Conservation (phyloP, 2,329 filamentous ascomycete genomes). For the Trichocomaceae sp. region DNA sequence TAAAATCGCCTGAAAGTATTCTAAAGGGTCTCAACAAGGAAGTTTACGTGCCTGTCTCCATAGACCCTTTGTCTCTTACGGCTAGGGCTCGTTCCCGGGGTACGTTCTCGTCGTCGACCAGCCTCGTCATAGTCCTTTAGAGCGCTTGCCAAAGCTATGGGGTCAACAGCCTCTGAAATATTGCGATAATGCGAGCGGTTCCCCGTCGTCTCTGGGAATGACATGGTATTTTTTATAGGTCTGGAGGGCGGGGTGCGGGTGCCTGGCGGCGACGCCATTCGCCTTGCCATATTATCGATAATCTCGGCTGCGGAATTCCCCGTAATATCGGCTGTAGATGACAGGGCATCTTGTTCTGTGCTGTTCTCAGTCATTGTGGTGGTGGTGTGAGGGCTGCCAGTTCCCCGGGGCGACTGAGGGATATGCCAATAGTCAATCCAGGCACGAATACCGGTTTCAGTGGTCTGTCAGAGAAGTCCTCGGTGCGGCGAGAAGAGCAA, state of each 20-base stretch:
- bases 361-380: conserved; percentile 21
- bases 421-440: not conserved
- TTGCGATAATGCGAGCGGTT: conserved; percentile 23
- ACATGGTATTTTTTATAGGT: conserved; percentile 41
- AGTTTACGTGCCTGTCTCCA: conserved; percentile 50
- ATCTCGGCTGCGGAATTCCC: not conserved
- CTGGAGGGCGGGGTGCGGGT: conserved; percentile 56
- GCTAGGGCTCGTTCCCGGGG: conserved; percentile 59
- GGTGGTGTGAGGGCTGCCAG: not conserved
- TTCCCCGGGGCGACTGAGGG: conserved; percentile 5
- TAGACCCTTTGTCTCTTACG: conserved; percentile 63
- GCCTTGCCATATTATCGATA: conserved; percentile 6
- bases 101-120: conserved; percentile 53
- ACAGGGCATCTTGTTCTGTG: conserved; percentile 14
- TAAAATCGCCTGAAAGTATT: not conserved
- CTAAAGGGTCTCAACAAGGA: not conserved
- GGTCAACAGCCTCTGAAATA: conserved; percentile 51
- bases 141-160: conserved; percentile 54
- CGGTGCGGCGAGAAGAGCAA: not conserved
- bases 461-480: not conserved
- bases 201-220: conserved; percentile 26
- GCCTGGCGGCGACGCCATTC: conserved; percentile 44
- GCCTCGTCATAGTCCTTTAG: conserved; percentile 57
- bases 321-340: not conserved
- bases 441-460: not conserved